Conservation (phyloP, 225 moss, liverwort and hornwort species). For the Physcomitrium patens region DNA sequence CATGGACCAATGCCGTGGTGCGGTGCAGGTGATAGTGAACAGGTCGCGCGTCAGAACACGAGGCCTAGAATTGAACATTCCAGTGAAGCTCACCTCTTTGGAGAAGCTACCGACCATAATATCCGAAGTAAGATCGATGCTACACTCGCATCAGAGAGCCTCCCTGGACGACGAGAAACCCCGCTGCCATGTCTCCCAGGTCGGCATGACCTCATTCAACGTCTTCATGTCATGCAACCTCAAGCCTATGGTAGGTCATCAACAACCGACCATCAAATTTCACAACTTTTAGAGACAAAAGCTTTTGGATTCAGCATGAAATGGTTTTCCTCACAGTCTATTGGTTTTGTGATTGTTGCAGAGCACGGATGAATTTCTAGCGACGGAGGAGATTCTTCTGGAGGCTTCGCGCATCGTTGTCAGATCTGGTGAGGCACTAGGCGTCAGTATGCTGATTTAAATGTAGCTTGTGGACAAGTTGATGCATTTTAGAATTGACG, state of each 20-base stretch:
- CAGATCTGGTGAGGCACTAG: conserved; percentile 62
- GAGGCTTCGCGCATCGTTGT: conserved; percentile 67
- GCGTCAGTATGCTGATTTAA: conserved; percentile 39
- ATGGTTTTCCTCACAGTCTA: neutral
- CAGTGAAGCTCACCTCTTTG: conserved; percentile 54
- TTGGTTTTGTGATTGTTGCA: conserved; percentile 27
- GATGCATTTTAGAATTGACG: conserved; percentile 16
- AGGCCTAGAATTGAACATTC: conserved; percentile 56
- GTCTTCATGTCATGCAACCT: conserved; percentile 65
- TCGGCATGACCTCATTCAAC: conserved; percentile 58
- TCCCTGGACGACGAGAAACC: conserved; percentile 62
- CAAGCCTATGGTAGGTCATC: conserved; percentile 66
- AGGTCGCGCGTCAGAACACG: conserved; percentile 65
- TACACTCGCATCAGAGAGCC: conserved; percentile 51
- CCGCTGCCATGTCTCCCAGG: conserved; percentile 56
- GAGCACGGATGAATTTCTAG: conserved; percentile 56
- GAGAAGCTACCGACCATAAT: conserved; percentile 62
- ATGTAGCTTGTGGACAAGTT: conserved; percentile 17
- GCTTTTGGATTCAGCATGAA: neutral
- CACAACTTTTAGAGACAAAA: neutral
- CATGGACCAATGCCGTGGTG: neutral
- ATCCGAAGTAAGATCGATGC: conserved; percentile 60
- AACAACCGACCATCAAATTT: no score
- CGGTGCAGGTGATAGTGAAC: conserved; percentile 66
- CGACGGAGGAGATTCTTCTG: conserved; percentile 56